Conservation (phyloP, 2,329 filamentous ascomycete genomes). For the Truncatella angustata region DNA sequence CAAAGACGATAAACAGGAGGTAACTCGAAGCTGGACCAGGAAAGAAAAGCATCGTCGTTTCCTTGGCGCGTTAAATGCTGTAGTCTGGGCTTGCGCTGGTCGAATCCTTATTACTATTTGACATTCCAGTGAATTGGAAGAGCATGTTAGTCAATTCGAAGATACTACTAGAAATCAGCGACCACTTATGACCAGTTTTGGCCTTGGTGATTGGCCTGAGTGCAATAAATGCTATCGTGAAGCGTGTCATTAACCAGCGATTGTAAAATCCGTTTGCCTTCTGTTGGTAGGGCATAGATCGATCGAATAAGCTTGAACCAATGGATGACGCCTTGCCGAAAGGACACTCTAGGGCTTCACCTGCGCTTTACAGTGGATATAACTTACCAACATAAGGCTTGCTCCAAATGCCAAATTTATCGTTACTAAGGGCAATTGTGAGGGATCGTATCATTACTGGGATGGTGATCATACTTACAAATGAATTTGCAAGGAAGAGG, state of each 20-base stretch:
- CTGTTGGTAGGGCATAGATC: background rate
- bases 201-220: conserved; percentile 31
- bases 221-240: conserved; percentile 41
- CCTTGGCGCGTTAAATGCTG: conserved; percentile 26
- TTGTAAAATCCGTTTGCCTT: conserved; percentile 37
- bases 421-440: conserved; percentile 30
- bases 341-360: conserved; percentile 28
- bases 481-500: conserved; percentile 16
- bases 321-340: conserved; percentile 22
- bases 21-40: conserved; percentile 36
- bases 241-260: conserved; percentile 42
- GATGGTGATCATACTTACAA: too few relatives aligned
- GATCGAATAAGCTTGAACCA: background rate
- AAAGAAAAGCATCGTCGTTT: conserved; percentile 34
- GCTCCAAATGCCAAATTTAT: conserved; percentile 34
- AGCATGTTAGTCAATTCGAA: conserved; percentile 32
- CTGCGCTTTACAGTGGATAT: conserved; percentile 37
- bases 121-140: conserved; percentile 23
- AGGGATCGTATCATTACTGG: too few relatives aligned
- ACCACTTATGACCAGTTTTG: too few relatives aligned
- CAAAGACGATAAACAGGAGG: conserved; percentile 38
- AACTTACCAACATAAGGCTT: conserved; percentile 36
- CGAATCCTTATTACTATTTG: conserved; percentile 27
- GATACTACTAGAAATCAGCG: conserved; percentile 29
- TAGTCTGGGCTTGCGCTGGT: conserved; percentile 28